phyloP scores from a whole-genome alignment of 108 stramenopile species.

The Conticribra weissflogii region DNA sequence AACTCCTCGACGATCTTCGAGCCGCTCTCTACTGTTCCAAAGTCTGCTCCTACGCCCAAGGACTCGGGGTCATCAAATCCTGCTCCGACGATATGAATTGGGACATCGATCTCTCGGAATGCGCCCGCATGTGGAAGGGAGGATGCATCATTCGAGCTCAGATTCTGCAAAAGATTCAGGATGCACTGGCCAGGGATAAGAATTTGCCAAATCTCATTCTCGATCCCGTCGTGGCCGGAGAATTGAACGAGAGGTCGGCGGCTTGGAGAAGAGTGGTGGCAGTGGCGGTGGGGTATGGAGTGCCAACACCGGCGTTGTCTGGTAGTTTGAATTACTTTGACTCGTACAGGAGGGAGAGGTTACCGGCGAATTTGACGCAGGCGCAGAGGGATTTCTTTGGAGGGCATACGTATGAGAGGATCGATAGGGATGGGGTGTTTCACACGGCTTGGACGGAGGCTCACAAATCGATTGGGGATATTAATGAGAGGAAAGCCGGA shows the following conservation, averaged over 20 bases:
- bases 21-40: conserved; percentile 95
- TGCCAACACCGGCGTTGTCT: conserved; percentile 88
- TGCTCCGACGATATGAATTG: conserved; percentile 90
- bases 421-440: conserved; percentile 83
- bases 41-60: conserved; percentile 98
- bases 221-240: conserved; percentile 90
- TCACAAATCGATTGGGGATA: conserved; percentile 95
- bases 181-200: conserved; percentile 75
- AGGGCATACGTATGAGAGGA: conserved; percentile 97
- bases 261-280: conserved; percentile 95
- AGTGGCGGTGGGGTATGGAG: conserved; percentile 88
- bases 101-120: conserved; percentile 91
- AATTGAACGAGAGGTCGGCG: conserved; percentile 81
- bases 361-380: conserved; percentile 96
- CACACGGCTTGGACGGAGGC: conserved; percentile 93
- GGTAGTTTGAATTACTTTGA: conserved; percentile 96
- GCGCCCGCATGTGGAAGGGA: conserved; percentile 98
- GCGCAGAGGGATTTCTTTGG: conserved; percentile 99
- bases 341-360: conserved; percentile 85
- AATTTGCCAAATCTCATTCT: conserved; percentile 91
- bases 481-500: conserved; percentile 89
- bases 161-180: conserved; percentile 92
- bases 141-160: conserved; percentile 98
- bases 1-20: conserved; percentile 91
- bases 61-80: conserved; percentile 90